Percentiles rank a stretch among this genome's conserved stretches.
These are phyloP conservation scores for Lobosporangium transversale DNA, from an alignment of 192 early-diverging fungal species.

Conservation along the genomic window DNA sequence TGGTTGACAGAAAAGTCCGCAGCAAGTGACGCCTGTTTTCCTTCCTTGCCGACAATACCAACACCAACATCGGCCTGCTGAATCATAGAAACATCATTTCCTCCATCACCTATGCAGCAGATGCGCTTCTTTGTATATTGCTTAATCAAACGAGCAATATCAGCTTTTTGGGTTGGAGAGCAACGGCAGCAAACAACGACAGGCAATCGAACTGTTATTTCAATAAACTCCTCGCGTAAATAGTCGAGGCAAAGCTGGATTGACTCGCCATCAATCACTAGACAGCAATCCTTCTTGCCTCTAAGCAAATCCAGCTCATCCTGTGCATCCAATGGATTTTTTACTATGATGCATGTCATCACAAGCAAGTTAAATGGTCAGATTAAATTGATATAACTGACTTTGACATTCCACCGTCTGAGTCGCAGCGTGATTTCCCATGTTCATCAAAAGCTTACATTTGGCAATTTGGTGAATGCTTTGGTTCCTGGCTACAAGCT, in stretches of 20 bases:
- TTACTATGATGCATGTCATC: constrained; percentile 42
- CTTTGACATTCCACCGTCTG: too few species aligned
- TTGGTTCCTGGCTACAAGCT: constrained; percentile 89
- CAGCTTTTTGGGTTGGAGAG: constrained; percentile 97
- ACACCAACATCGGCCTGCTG: constrained; percentile 95
- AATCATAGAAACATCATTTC: constrained; percentile 98
- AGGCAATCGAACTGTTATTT: constrained; percentile 76
- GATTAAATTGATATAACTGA: background rate
- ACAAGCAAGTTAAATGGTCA: background rate
- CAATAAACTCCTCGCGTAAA: constrained; percentile 81
- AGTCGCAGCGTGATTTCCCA: too few species aligned
- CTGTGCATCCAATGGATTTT: constrained; percentile 58
- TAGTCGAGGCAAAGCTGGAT: constrained; percentile 80
- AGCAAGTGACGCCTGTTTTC: constrained; percentile 91
- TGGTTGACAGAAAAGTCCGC: constrained; percentile 94
- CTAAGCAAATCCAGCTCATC: constrained; percentile 82
- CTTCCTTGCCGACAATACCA: constrained; percentile 97
- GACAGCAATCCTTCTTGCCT: constrained; percentile 75
- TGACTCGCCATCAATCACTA: constrained; percentile 95
- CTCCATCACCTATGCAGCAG: constrained; percentile 94
- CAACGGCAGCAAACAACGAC: constrained; percentile 95
- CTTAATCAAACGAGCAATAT: constrained; percentile 85
- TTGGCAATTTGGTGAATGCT: constrained; percentile 83
- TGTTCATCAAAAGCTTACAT: too few species aligned
- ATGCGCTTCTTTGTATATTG: constrained; percentile 77